Conservation (phyloP, 495 filamentous ascomycete species). For the Aspergillus kassunensis region DNA sequence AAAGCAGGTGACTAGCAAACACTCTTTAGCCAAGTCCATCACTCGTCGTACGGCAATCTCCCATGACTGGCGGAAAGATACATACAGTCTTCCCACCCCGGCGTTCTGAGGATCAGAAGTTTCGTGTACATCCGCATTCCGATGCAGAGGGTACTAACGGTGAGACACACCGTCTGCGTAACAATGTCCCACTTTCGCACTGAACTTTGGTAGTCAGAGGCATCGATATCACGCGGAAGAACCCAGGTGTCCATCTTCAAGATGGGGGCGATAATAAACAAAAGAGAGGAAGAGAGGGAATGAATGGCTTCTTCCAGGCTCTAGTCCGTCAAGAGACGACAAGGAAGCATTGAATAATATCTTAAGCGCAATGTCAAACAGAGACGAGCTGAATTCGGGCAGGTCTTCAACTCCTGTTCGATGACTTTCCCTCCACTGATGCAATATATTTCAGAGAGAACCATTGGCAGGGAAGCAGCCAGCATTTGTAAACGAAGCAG, state of each 20-base stretch:
- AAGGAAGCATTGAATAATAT: not conserved
- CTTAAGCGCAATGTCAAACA: not conserved
- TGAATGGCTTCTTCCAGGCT: not conserved
- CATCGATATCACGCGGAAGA: not conserved
- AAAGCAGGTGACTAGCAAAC: conserved; percentile 15
- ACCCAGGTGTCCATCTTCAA: not conserved
- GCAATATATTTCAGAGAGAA: not conserved
- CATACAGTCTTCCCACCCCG: conserved; percentile 34
- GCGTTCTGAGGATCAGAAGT: conserved; percentile 18
- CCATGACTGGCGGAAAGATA: not conserved
- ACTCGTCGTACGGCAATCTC: not conserved
- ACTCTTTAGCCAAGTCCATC: not conserved
- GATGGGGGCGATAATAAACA: not conserved
- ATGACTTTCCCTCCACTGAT: not conserved
- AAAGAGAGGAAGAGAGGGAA: too few relatives aligned
- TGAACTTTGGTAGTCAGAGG: conserved; percentile 11
- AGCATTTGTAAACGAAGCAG: not conserved
- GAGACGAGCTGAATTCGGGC: not conserved
- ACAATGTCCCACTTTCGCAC: conserved; percentile 17
- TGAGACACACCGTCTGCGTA: conserved; percentile 21
- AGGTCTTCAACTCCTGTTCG: not conserved
- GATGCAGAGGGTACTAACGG: conserved; percentile 25
- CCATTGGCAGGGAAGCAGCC: not conserved
- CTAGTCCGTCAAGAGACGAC: too few relatives aligned
- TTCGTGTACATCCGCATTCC: conserved; percentile 25